Evolutionary conservation across 2,329 filamentous ascomycete genomes (phyloP).

Genomic region (Ophiobolus disseminans): DNA sequence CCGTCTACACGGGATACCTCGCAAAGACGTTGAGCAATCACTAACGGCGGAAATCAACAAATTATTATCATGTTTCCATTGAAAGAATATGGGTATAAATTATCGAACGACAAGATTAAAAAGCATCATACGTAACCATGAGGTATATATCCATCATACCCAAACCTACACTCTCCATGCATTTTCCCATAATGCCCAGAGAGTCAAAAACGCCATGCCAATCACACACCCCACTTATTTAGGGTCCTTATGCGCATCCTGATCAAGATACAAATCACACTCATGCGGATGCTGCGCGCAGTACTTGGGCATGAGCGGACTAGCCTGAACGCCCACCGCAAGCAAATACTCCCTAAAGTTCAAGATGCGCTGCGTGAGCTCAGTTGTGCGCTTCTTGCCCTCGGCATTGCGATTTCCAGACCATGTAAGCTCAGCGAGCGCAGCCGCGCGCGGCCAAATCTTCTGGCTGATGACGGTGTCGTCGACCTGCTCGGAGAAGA

Average conservation of each 20-base stretch:
- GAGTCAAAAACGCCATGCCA: not conserved
- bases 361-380: conserved; percentile 62
- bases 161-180: not conserved
- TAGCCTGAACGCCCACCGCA: conserved; percentile 60
- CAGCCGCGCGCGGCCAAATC: conserved; percentile 65
- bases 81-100: no score
- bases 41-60: no score
- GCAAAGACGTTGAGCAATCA: no score
- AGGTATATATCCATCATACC: no score
- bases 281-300: conserved; percentile 65
- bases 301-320: conserved; percentile 63
- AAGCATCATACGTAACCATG: no score
- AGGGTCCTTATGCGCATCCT: conserved; percentile 39
- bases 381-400: conserved; percentile 60
- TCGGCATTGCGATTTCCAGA: conserved; percentile 60
- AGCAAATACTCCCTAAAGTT: conserved; percentile 68
- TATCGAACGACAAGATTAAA: no score
- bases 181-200: not conserved
- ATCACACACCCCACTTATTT: not conserved
- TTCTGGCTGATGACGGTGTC: conserved; percentile 58
- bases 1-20: no score
- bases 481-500: conserved; percentile 65
- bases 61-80: no score
- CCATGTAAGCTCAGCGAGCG: conserved; percentile 63
- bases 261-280: conserved; percentile 63